Conservation (phyloP, 1,284 basidiomycete genomes). For the Microstroma glucosiphilum region DNA sequence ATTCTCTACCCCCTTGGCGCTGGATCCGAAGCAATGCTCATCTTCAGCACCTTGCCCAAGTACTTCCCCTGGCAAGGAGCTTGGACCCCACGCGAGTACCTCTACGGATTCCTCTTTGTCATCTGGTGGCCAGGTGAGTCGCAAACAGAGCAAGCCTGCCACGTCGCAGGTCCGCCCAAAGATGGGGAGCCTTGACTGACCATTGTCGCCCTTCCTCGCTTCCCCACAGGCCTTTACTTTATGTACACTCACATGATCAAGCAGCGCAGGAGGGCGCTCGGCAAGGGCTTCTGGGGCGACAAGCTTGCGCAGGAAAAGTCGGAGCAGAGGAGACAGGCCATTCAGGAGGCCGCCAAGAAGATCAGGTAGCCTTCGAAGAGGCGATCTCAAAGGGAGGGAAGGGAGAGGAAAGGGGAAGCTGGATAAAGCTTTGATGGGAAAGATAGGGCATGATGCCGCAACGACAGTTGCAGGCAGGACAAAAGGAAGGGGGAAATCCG, state of each 20-base stretch:
- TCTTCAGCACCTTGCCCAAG: conserved; percentile 67
- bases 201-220: neutral
- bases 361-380: neutral
- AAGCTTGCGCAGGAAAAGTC: conserved; percentile 22
- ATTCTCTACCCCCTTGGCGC: conserved; percentile 88
- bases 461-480: no score
- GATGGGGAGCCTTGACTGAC: neutral
- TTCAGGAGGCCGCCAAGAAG: conserved; percentile 6
- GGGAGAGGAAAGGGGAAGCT: no score
- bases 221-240: conserved; percentile 59
- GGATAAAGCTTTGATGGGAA: no score
- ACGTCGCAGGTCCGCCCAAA: conserved; percentile 7
- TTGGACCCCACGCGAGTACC: conserved; percentile 32
- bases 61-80: conserved; percentile 22
- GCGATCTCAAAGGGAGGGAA: neutral
- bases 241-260: conserved; percentile 85
- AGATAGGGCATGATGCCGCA: no score
- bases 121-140: conserved; percentile 78
- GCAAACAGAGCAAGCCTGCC: conserved; percentile 40
- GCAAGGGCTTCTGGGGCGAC: conserved; percentile 51
- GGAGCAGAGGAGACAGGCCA: conserved; percentile 27
- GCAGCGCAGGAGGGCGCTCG: conserved; percentile 71
- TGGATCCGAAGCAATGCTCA: conserved; percentile 78
- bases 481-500: no score
- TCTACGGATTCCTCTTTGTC: conserved; percentile 64